A percentile compares a stretch with the other conserved stretches of the same genome.
phyloP scores from a whole-genome alignment of 2,329 filamentous ascomycete genomes.

The Coniochaeta sp. region DNA sequence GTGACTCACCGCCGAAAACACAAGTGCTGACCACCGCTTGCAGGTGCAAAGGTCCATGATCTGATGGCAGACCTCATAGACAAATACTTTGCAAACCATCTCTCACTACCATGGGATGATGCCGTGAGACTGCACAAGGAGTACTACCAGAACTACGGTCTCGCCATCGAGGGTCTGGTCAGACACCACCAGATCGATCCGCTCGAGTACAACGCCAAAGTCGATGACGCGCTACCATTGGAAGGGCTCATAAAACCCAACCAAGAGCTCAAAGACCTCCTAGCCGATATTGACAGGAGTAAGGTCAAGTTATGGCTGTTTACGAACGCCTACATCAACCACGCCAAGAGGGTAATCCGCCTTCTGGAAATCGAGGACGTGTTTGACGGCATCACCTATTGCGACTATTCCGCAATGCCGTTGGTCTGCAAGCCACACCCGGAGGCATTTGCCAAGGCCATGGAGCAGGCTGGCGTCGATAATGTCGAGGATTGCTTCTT shows the following conservation, averaged over 20 bases:
- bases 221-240: conserved; percentile 89
- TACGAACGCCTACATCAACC: conserved; percentile 91
- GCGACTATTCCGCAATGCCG: conserved; percentile 69
- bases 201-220: conserved; percentile 86
- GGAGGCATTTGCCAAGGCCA: conserved; percentile 82
- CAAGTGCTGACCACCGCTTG: conserved; percentile 10
- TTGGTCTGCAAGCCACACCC: conserved; percentile 82
- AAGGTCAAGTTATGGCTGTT: conserved; percentile 91
- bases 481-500: conserved; percentile 75
- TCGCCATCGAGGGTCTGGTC: conserved; percentile 94
- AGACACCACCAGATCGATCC: conserved; percentile 93
- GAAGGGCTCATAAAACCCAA: conserved; percentile 78
- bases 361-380: conserved; percentile 77
- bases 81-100: conserved; percentile 56
- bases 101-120: conserved; percentile 66
- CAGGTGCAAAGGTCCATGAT: conserved; percentile 74
- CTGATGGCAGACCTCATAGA: conserved; percentile 81
- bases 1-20: conserved; percentile 38
- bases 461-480: conserved; percentile 70
- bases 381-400: conserved; percentile 93
- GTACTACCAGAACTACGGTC: conserved; percentile 92
- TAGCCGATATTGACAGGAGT: conserved; percentile 72
- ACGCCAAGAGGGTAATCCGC: conserved; percentile 73
- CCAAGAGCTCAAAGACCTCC: conserved; percentile 62
- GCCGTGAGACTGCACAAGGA: conserved; percentile 80